Conservation (phyloP, 768 basidiomycete genomes). For the Amanita rimosa region DNA sequence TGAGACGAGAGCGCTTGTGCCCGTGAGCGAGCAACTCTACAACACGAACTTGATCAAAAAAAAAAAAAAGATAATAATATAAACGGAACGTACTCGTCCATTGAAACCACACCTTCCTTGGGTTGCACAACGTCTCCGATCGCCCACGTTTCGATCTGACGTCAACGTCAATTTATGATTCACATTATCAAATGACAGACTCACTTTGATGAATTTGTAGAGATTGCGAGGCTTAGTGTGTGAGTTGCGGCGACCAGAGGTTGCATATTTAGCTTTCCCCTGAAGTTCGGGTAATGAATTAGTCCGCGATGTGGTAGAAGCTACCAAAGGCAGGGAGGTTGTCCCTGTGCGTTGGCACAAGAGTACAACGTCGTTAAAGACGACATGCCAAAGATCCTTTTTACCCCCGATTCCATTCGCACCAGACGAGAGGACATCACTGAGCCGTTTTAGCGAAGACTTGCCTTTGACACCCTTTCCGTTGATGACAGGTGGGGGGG, state of each 20-base stretch:
- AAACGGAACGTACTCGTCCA: constrained; percentile 68
- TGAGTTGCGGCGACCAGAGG: constrained; percentile 62
- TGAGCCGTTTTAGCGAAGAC: constrained; percentile 80
- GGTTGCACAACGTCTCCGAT: constrained; percentile 71
- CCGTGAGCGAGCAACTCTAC: constrained; percentile 63
- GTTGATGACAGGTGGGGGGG: constrained; percentile 28
- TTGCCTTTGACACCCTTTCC: constrained; percentile 68
- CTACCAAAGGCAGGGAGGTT: constrained; percentile 71
- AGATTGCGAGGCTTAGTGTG: constrained; percentile 82
- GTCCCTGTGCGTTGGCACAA: constrained; percentile 86
- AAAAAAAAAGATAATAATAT: background rate
- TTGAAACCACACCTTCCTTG: constrained; percentile 71
- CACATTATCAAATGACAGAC: constrained; percentile 10
- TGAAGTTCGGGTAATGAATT: constrained; percentile 77
- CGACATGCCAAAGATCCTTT: constrained; percentile 89
- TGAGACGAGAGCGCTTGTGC: constrained; percentile 45
- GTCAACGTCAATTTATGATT: constrained; percentile 4
- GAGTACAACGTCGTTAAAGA: constrained; percentile 92
- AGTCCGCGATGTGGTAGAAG: constrained; percentile 54
- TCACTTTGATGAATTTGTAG: constrained; percentile 86
- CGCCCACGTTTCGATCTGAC: constrained; percentile 78
- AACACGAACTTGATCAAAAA: background rate
- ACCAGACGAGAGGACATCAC: constrained; percentile 57
- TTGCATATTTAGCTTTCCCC: constrained; percentile 78
- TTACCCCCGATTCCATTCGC: constrained; percentile 50